Base-by-base conservation (phyloP, 176 grass and related monocot genomes). In the Otatea glauca region DNA sequence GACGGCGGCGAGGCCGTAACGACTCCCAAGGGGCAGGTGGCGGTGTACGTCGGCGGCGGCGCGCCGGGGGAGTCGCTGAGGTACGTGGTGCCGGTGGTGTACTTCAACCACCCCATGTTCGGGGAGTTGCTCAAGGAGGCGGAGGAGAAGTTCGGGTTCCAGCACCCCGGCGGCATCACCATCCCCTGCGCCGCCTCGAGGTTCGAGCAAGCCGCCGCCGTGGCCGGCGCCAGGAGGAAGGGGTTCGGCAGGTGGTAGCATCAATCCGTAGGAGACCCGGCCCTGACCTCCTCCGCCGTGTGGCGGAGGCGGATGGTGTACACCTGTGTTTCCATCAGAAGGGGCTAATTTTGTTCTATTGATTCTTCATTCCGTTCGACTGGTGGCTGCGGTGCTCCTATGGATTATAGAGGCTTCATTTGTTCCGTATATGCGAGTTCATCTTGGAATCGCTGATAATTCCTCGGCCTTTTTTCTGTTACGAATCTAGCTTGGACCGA, bases 31-130 rank as follows among this genome's bases (percentile, higher is more conserved):
- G 96, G 96, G 41, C 87, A 95, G 85, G 91, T 98, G 70, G 93
- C 93, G 34, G 96, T 98, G 83, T 98, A 98, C 83, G 91, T 98
- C 9, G 89, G 77, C 41, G 93, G 85, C 27, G 75, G 68, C 14
- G 80, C 14, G 11, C 81, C 81, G 0, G 87, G 81, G 14, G 90
- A 85, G 9, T 80, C 88, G 51, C 66, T 86, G 34, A 43, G 96
- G 75, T 95, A 93, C 83, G 83, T 95, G 81, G 96, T 98, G 24
- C 96, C 96, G 5, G 89, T 95, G 67, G 89, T 95, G 60, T 95
- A 98, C 88, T 94, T 98, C 79, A 98, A 98, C 88, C 96, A 98
- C 81, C 96, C 96, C 7, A 68, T 94, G 88, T 98, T 98, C 70
- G 91, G 89, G 7, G 93, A 95, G 77, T 82, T 98, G 85, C 82